Evolutionary conservation across 1,139 yeast genomes (phyloP).

Genomic region (Pichia sp.): DNA sequence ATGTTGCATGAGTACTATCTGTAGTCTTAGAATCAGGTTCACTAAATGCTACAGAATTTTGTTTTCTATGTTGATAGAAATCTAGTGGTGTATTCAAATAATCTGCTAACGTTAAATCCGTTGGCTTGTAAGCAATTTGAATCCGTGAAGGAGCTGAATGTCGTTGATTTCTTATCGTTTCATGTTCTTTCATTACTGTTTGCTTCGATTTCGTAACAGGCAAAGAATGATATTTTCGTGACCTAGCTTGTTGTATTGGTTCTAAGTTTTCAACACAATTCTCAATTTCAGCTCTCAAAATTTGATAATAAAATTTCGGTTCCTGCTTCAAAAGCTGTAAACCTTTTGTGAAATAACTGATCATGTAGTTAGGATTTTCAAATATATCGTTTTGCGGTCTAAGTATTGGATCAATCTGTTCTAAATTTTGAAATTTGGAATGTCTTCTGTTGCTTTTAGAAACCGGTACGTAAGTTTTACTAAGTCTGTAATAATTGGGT

Average conservation of each 20-base stretch:
- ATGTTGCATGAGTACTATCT: neutral
- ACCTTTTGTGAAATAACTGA: conserved; percentile 16
- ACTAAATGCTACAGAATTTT: conserved; percentile 5
- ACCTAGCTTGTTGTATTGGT: conserved; percentile 1
- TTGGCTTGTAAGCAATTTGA: conserved; percentile 9
- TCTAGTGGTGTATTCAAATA: conserved; percentile 15
- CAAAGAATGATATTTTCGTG: conserved; percentile 11
- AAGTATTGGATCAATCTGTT: conserved; percentile 12
- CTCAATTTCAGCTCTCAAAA: conserved; percentile 13
- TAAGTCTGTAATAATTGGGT: conserved; percentile 11
- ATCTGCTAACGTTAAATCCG: conserved; percentile 13
- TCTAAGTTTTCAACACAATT: neutral
- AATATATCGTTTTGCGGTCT: conserved; percentile 5
- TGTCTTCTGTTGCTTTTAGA: conserved; percentile 2
- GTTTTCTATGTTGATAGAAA: conserved; percentile 12
- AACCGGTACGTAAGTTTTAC: neutral
- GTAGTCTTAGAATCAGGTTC: conserved; percentile 2
- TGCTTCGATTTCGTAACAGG: conserved; percentile 5
- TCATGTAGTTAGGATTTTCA: conserved; percentile 18
- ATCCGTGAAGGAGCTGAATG: conserved; percentile 11
- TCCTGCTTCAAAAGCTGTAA: conserved; percentile 12
- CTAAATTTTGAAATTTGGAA: conserved; percentile 8
- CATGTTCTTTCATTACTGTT: neutral
- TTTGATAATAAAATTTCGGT: conserved; percentile 11
- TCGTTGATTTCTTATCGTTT: conserved; percentile 5